Base-by-base conservation (phyloP, 495 filamentous ascomycete genomes). In the Sabuloglossum arenarium region DNA sequence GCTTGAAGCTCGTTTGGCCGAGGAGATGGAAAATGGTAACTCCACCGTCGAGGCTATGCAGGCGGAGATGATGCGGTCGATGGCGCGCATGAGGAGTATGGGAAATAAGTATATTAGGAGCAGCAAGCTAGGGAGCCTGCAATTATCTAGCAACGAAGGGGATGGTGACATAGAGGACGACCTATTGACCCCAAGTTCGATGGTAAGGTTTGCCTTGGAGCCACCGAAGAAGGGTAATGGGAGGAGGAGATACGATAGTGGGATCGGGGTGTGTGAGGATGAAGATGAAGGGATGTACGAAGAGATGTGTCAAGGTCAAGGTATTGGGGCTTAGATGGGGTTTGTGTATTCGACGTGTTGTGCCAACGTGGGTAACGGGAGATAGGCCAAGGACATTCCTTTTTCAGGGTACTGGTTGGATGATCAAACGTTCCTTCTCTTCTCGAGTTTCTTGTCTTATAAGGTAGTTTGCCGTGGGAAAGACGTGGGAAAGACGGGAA, bases 241-340 rank as follows among this genome's bases (percentile, higher is more conserved):
- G 6, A 57, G 37, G 28, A 11, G 57, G 30, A 31, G 37, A 58
- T 57, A 57, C 29, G 57, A 59, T 24, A 59, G 57, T 21, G 57
- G 57, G 12, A 59, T 59, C 5, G 52, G 25, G 8, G 53, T 59
- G 6, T 27, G 23, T 28, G 57, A 59, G 1, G 57, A 59, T 12
- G 57, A 59, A 16, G 27, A 59, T 14, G 57, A 59, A n/a, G 52
- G 25, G 8, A 31, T 59, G 6, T 27, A 23, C n/a, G 57, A 59
- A 0, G 57, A 59, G n/a, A n/a, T n/a, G n/a, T n/a, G n/a, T 12
- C 56, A 59, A 16, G 27, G 59, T 14, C 56, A 59, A n/a, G 57
- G 55, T 53, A 27, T 43, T 34, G 6, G 2, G 54, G 23, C 34
- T 16, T 54, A 32, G 51, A 32, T 54, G 2, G 21, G 19, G 10